A percentile compares a stretch with the other conserved stretches of the same genome.
Conservation (phyloP, 371 early-diverging fungal genomes). For the Actinomortierella ambigua region DNA sequence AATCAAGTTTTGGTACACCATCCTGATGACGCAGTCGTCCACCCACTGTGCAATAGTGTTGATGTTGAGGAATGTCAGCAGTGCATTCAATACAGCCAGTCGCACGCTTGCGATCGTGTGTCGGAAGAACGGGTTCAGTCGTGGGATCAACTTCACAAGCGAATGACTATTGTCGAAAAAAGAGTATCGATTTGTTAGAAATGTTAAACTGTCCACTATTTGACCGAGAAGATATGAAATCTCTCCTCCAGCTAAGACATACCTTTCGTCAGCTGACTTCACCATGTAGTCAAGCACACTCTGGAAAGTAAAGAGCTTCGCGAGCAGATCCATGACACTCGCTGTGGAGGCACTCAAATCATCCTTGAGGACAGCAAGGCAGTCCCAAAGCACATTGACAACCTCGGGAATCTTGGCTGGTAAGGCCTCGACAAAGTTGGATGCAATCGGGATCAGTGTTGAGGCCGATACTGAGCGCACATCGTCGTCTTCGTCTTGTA, state of each 20-base stretch:
- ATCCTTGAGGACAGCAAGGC: conserved; percentile 81
- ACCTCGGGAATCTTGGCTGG: conserved; percentile 72
- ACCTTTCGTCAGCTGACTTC: conserved; percentile 44
- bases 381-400: conserved; percentile 84
- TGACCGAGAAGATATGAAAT: background rate
- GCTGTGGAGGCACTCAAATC: conserved; percentile 93
- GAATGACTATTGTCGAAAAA: conserved; percentile 55
- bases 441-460: conserved; percentile 87
- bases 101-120: conserved; percentile 92
- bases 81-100: conserved; percentile 80
- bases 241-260: too few relatives aligned
- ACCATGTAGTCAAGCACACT: conserved; percentile 65
- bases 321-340: conserved; percentile 92
- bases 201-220: too few relatives aligned
- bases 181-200: too few relatives aligned
- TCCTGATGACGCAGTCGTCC: conserved; percentile 72
- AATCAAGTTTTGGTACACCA: conserved; percentile 90
- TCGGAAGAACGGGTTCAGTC: conserved; percentile 92
- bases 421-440: conserved; percentile 73
- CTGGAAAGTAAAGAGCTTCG: conserved; percentile 75
- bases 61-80: conserved; percentile 78
- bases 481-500: conserved; percentile 90
- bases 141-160: conserved; percentile 76
- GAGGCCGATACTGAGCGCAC: conserved; percentile 93
- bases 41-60: conserved; percentile 75